Evolutionary conservation across 768 basidiomycete species (phyloP), one percentile per base, ranked within the genome.

Genomic region (Lyophyllum semitale): DNA sequence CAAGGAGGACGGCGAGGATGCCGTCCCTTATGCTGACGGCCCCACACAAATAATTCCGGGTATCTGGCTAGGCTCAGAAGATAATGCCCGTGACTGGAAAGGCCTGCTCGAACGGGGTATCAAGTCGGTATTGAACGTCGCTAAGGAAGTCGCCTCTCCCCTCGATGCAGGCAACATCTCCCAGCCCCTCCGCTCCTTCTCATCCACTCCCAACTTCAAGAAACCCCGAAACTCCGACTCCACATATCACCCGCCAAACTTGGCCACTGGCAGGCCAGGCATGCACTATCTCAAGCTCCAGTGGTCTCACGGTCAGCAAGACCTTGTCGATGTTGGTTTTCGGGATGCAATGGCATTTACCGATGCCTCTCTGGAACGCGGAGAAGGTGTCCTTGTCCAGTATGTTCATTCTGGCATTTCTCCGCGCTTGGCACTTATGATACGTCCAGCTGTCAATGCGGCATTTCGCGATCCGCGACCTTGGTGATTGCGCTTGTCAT

Each of bases 271-370:
- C 51, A 80, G 91, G 60, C 91, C 93, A 0, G 79, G 78, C 17
- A 84, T 94, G 80, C 84, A 93, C 70, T 95, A 95, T 67, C 87
- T 93, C 71, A 93, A 93, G 69, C 82, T 95, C 25, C 81, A 82
- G 48, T 96, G 94, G 95, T 94, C 92, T 22, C 94, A 96, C 67
- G 94, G 94, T n/a, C 91, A 95, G 72, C 81, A 89, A 53, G 89
- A 96, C 68, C 83, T 96, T 35, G 91, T 93, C 60, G 71, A 84
- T 2, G 73, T 83, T 37, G 93, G 92, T 45, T 93, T 95, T 71
- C 83, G 84, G 48, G 80, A 77, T 8, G 94, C 88, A 5, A 92
- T 95, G 84, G 70, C 80, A 18, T 95, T 94, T 59, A 81, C 89
- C 54, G 93, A 95, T 68, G 81, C 83, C 30, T 87, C 90, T 44